Evolutionary conservation across 345 rosid species (phyloP), one percentile per base, ranked within the genome.

Genomic region (Acer negundo): DNA sequence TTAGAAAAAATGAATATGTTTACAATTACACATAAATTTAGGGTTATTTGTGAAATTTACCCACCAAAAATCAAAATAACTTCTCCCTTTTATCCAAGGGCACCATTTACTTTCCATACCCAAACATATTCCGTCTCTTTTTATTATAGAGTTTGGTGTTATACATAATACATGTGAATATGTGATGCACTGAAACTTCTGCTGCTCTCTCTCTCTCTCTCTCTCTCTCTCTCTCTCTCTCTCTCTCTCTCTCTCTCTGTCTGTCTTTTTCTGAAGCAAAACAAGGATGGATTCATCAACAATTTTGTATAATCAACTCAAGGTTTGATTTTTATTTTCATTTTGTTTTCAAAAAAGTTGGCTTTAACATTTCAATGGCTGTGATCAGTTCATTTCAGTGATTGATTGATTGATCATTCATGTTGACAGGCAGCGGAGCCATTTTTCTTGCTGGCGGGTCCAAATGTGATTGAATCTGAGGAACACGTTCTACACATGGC

Each of bases 401-500:
- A 35, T 35, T 69, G 42, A 69, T 58, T 78, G 28, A 77, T 22
- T 35, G 42, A 38, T 51, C 7, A 61, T 66, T 56, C 24, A 40
- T 49, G 75, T 73, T 8, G 23, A n/a, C 89, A 96, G 98, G 88
- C 83, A 58, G 91, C 98, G 38, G 90, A 91, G 11, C 97, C 98
- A 5, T 94, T 96, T 82, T 96, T 96, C 88, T 79, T 96, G 80
- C 77, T 94, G 75, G 98, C 98, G 0, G 98, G 98, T 66, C 98
- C 95, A 76, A 94, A 92, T 90, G 99, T 94, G 82, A 96, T 96
- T 66, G 98, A 94, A 86, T 96, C 98, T 5, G 98, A 96, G 79
- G 95, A 96, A 68, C 98, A 96, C 78, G 80, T 90, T 82, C 80
- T 94, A 62, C 82, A 77, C 59, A 91, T 96, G 97, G 98, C 98